Base-by-base conservation (phyloP, 139 green algal genomes). In the Micractinium conductrix region DNA sequence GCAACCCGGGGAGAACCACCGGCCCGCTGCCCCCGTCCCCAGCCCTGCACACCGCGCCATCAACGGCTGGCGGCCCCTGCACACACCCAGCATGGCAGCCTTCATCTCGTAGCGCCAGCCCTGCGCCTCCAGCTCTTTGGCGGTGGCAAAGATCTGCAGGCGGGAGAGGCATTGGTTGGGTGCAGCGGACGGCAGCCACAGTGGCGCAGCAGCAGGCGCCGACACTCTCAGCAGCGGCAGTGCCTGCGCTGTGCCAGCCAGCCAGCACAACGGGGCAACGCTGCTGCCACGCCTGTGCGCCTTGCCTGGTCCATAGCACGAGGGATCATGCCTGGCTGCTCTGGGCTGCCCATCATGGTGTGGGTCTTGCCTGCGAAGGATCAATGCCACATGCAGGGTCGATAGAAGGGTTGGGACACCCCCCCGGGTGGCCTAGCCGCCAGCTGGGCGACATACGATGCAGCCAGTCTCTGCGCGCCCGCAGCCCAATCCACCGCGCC, bases 291-390 rank as follows among this genome's bases (percentile, higher is more conserved):
- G 12, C 65, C 17, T 33, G 17, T 9, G 19, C 33, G 7, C 17
- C 65, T 14, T 33, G 43, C 94, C 90, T 98, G 94, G 33, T 93
- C 88, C 74, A 98, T 92, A 19, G 94, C 91, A 0, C 96, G 90
- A 0, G 96, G 94, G 81, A 98, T 98, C 89, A 99, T 96, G 85
- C 96, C 96, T 14, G 90, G 87, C 0, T 89, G 50, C 22, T 37
- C 80, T 62, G 44, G 88, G 87, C 67, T 95, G 88, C 95, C 85
- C 95, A 94, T 79, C 97, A 99, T 99, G 6, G 97, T 99, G 94
- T 98, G 93, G 4, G 97, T 99, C 92, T 99, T 99, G 48, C 97
- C 97, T 0, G 94, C 92, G 1, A n/a, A n/a, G n/a, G n/a, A n/a
- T n/a, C n/a, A n/a, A n/a, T n/a, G n/a, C n/a, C n/a, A n/a, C n/a